A percentile compares a stretch with the other conserved stretches of the same genome.
Conservation (phyloP, 352 stramenopile genomes). For the Aphanomyces astaci region DNA sequence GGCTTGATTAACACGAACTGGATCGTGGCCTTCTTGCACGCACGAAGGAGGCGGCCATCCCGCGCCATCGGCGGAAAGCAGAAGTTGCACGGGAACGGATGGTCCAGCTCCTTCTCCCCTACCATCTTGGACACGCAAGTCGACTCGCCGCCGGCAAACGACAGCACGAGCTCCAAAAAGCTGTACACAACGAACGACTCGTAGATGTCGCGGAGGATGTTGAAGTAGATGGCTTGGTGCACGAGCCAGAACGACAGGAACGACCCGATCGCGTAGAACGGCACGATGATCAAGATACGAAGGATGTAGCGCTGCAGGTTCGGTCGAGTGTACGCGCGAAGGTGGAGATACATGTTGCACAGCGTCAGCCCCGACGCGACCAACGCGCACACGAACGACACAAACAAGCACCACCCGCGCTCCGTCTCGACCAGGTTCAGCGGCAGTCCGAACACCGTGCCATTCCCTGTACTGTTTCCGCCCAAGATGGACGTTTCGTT, state of each 20-base stretch:
- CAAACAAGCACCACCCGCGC: slow-evolving; percentile 39
- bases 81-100: slow-evolving; percentile 71
- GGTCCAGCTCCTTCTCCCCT: slow-evolving; percentile 62
- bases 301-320: slow-evolving; percentile 84
- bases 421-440: slow-evolving; percentile 71
- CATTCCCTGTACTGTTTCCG: slow-evolving; percentile 61
- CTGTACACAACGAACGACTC: slow-evolving; percentile 91
- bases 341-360: slow-evolving; percentile 82
- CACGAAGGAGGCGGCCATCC: slow-evolving; percentile 71
- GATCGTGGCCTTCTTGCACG: slow-evolving; percentile 86
- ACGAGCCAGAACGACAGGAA: slow-evolving; percentile 77
- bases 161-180: slow-evolving; percentile 87
- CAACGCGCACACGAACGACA: slow-evolving; percentile 51
- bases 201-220: slow-evolving; percentile 86
- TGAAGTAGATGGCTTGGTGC: slow-evolving; percentile 72
- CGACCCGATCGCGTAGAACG: slow-evolving; percentile 79
- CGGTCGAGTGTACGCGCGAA: slow-evolving; percentile 75
- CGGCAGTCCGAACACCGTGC: slow-evolving; percentile 43
- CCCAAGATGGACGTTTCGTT: slow-evolving; percentile 60
- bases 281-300: slow-evolving; percentile 80
- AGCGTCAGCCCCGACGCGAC: slow-evolving; percentile 52
- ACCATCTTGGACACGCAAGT: slow-evolving; percentile 86
- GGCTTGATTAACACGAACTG: slow-evolving; percentile 91
- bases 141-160: slow-evolving; percentile 80
- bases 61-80: slow-evolving; percentile 68